Evolutionary conservation across 2,329 filamentous ascomycete genomes (phyloP), one percentile per base, ranked within the genome.

Genomic region (Botrytis paeoniae): DNA sequence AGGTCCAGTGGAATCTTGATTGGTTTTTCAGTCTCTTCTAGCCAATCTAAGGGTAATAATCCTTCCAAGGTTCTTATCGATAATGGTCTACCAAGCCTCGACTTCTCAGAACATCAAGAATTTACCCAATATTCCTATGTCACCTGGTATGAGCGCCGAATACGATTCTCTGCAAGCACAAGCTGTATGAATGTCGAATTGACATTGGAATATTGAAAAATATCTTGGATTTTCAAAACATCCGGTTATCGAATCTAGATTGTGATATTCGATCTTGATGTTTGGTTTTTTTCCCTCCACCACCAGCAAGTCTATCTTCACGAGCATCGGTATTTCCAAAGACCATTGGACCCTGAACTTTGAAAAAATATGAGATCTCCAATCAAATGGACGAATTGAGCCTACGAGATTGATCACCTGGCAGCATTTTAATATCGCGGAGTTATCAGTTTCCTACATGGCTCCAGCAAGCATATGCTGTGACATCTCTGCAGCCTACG

Each of bases 381-480:
- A 39, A 62, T 54, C 45, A 66, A n/a, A 22, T 39, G n/a, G 16
- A 29, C 32, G 22, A 39, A 39, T n/a, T 37, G 25, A 22, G 48
- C 14, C 22, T 25, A 22, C 22, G 64, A 43, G 45, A 29, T 39
- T 51, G 64, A 29, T 54, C 45, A 66, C 45, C 32, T 66, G 61
- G 29, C 45, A 66, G 18, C 16, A 62, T n/a, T 25, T 5, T 10
- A 8, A 16, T 22, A 18, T n/a, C 37, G 37, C 60, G 32, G 35
- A 63, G 25, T 41, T 43, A 22, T 29, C 51, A 57, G 8, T 29
- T 29, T 57, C n/a, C n/a, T 32, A n/a, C 51, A n/a, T 48, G 45
- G 25, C 29, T 37, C 39, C 64, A 66, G 64, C 45, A 66, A 66
- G 64, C 45, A 66, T 66, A 66, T 66, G 64, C 45, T n/a, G 64